Evolutionary conservation across 2,329 filamentous ascomycete species (phyloP).

Genomic region (Cladophialophora psammophila): DNA sequence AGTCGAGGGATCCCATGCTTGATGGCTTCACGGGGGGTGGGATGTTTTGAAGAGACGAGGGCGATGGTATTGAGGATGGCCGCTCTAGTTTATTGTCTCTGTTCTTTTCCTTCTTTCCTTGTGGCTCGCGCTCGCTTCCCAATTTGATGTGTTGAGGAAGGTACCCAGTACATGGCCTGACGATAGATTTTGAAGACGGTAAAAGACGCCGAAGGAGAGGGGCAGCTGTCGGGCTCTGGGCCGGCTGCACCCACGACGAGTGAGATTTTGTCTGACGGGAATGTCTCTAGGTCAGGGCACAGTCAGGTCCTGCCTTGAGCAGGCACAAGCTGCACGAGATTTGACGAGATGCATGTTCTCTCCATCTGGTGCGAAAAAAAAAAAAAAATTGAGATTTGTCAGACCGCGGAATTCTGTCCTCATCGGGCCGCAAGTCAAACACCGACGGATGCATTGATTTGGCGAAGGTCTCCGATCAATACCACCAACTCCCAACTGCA

Average conservation of each 20-base stretch:
- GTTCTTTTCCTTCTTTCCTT: not conserved
- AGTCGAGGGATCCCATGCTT: slow-evolving; percentile 22
- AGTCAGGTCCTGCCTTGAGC: not conserved
- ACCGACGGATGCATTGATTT: too few species aligned
- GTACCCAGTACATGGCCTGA: not conserved
- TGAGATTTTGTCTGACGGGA: slow-evolving; percentile 3
- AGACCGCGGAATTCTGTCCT: too few species aligned
- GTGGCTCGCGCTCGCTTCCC: not conserved
- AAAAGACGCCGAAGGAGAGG: not conserved
- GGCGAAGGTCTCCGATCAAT: not conserved
- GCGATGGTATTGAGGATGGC: not conserved
- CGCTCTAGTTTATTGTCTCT: not conserved
- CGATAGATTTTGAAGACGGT: not conserved
- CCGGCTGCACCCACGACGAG: not conserved
- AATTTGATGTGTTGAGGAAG: not conserved
- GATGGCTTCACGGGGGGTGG: not conserved
- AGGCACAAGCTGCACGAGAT: too few species aligned
- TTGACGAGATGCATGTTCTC: too few species aligned
- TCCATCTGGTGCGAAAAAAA: too few species aligned
- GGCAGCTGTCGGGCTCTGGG: not conserved
- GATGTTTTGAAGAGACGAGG: not conserved
- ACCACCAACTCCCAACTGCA: not conserved
- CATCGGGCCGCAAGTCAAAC: too few species aligned
- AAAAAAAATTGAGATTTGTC: too few species aligned
- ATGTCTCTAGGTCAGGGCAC: not conserved